Evolutionary conservation across 768 basidiomycete species (phyloP).

Genomic region (Macrolepiota albuminosa): DNA sequence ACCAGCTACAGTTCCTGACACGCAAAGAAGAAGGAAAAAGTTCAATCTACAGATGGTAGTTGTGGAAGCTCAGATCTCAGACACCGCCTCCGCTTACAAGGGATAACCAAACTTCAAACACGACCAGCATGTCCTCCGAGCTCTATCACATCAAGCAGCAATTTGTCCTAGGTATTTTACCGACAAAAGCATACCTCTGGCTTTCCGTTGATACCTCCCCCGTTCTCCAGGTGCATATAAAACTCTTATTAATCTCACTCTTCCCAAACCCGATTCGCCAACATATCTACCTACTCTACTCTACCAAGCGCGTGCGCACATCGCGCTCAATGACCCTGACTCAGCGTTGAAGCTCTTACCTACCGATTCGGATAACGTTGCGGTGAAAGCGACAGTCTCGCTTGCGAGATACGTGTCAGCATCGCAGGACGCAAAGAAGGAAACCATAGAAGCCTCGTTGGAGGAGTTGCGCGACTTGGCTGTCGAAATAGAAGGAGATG

Average conservation of each 20-base stretch:
- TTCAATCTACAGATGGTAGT: conserved; percentile 8
- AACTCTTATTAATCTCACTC: conserved; percentile 45
- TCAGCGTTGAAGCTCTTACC: conserved; percentile 56
- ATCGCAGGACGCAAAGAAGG: conserved; percentile 39
- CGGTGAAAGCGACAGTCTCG: conserved; percentile 65
- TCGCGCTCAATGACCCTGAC: conserved; percentile 61
- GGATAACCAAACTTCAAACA: conserved; percentile 5
- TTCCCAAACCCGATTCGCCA: conserved; percentile 57
- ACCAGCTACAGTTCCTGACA: conserved; percentile 26
- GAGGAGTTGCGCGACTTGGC: conserved; percentile 84
- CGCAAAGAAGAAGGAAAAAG: conserved; percentile 1
- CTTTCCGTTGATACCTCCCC: background rate
- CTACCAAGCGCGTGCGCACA: conserved; percentile 74
- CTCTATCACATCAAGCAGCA: conserved; percentile 71
- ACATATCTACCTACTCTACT: conserved; percentile 64
- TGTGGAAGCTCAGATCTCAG: background rate
- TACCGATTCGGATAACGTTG: conserved; percentile 53
- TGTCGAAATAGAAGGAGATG: conserved; percentile 82
- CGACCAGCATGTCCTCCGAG: conserved; percentile 37
- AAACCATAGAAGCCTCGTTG: conserved; percentile 54
- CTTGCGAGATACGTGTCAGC: conserved; percentile 67
- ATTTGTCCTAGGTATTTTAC: conserved; percentile 58
- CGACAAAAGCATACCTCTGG: background rate
- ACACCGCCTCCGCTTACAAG: conserved; percentile 3
- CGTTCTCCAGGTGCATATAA: conserved; percentile 57